phyloP scores from a whole-genome alignment of 257 asterid genomes.

The Mentha longifolia region DNA sequence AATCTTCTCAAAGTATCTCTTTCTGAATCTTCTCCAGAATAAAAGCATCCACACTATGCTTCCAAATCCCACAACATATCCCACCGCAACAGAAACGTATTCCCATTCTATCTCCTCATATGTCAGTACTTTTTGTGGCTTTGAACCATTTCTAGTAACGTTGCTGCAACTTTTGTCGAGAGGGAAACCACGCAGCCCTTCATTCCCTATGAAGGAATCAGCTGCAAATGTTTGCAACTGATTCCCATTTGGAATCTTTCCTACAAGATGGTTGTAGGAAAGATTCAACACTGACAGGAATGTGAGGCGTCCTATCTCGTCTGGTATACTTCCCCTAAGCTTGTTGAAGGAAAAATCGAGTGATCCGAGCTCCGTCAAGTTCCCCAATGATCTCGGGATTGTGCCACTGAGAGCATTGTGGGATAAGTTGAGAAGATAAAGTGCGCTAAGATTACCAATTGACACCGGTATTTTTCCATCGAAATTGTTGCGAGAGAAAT shows the following conservation, averaged over 20 bases:
- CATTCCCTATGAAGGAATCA: conserved; percentile 39
- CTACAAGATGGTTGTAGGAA: conserved; percentile 47
- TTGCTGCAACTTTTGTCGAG: conserved; percentile 35
- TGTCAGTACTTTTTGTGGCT: background rate
- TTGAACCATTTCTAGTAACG: background rate
- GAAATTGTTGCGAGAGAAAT: conserved; percentile 57
- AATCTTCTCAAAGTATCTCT: background rate
- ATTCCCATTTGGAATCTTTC: conserved; percentile 40
- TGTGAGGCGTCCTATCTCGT: conserved; percentile 40
- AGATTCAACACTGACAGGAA: conserved; percentile 50
- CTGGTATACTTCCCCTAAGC: conserved; percentile 50
- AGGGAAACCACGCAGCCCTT: conserved; percentile 40
- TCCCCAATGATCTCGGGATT: conserved; percentile 59
- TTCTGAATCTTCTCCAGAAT: conserved; percentile 21
- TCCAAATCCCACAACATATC: conserved; percentile 23
- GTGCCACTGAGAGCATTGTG: conserved; percentile 51
- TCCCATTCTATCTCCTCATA: conserved; percentile 32
- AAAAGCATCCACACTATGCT: conserved; percentile 18
- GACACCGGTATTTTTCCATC: conserved; percentile 47
- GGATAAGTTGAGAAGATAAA: conserved; percentile 62
- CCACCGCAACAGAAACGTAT: conserved; percentile 2
- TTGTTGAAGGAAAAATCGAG: conserved; percentile 58
- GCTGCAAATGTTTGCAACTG: conserved; percentile 41
- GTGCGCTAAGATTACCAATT: conserved; percentile 51
- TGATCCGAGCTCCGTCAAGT: conserved; percentile 48